Evolutionary conservation across 2,329 filamentous ascomycete species (phyloP), one percentile per base, ranked within the genome.

Genomic region (Phyllosticta ampelicida): DNA sequence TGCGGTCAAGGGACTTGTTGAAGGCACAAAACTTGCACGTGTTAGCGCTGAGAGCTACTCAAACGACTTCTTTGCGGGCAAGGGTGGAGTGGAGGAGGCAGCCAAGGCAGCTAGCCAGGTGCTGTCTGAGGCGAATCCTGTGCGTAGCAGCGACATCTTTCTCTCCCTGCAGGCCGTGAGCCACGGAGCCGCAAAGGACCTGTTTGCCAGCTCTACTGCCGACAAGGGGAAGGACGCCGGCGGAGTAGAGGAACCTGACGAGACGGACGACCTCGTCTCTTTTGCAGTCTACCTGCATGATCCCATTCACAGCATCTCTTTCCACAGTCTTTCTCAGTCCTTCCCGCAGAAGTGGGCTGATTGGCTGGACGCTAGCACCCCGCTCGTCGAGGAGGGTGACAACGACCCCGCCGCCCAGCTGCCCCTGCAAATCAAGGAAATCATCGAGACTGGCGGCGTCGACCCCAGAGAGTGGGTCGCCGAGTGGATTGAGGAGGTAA

Each of bases 381-480:
- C 76, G 56, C 79, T 78, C 60, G 78, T 79, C 23, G 74, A 80
- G 50, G 73, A 76, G 76, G 51, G 23, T 9, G 23, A 44, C 23
- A 21, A 36, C 26, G 56, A 58, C 44, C 51, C 51, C 53, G 71
- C 68, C 36, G 70, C 68, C n/a, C 50, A 28, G 44, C 73, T 91
- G 30, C 92, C 94, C 0, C 86, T 89, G 26, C 90, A 91, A 67
- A 96, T 99, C 65, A 80, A 82, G 20, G 88, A 92, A 63, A 95
- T 97, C 62, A 83, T 99, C 54, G 76, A 81, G 58, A 77, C 74
- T 55, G 84, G 84, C 16, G 84, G 83, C 9, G 89, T 97, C 1
- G 94, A 99, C 68, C 94, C 94, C 0, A 81, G 94, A 60, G 94
- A 99, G 72, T 99, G 94, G 94, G 89, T 96, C 44, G 87, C 91